Evolutionary conservation across 306 rosid genomes (phyloP), one percentile per base, ranked within the genome.

Genomic region (Prunus davidiana): DNA sequence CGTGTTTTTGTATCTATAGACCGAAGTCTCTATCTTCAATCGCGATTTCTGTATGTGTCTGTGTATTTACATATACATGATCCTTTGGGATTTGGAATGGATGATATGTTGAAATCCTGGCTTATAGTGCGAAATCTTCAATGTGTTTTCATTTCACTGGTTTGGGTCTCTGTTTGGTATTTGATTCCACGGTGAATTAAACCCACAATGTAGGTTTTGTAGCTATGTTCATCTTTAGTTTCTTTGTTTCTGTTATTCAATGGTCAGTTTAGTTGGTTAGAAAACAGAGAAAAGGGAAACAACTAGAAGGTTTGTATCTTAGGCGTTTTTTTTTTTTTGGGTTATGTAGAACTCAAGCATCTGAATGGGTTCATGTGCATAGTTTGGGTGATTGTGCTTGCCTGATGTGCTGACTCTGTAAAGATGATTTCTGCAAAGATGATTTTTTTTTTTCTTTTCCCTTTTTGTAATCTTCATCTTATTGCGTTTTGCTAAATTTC

Each of bases 171-270:
- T 41, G 12, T 67, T 63, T 81, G 64, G 61, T 20, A 50, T 67
- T 64, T 72, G 79, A 80, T 80, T 76, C 49, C 19, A 0, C 28
- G 52, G 8, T 54, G 56, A 56, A 70, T 73, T 55, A 14, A 65
- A 38, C 78, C 61, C 58, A 41, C 16, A 78, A 72, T 84, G 84
- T 76, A 77, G 77, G 49, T 71, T 27, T n/a, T 5, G 25, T 22
- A 34, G 56, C 20, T 22, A 9, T 13, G 18, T 57, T 75, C 56
- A 12, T 49, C 15, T 50, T 30, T 43, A 28, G 30, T 14, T 52
- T 74, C 30, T 62, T 75, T n/a, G 3, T 32, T 65, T 28, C 0
- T 19, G 13, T 54, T 11, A 18, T 68, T 32, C 3, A 45, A 22
- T 68, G 49, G 12, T 65, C 49, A 20, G 38, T 52, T 78, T 49